Evolutionary conservation across 2,329 filamentous ascomycete species (phyloP), one percentile per base, ranked within the genome.

Genomic region (Botrytis deweyae): DNA sequence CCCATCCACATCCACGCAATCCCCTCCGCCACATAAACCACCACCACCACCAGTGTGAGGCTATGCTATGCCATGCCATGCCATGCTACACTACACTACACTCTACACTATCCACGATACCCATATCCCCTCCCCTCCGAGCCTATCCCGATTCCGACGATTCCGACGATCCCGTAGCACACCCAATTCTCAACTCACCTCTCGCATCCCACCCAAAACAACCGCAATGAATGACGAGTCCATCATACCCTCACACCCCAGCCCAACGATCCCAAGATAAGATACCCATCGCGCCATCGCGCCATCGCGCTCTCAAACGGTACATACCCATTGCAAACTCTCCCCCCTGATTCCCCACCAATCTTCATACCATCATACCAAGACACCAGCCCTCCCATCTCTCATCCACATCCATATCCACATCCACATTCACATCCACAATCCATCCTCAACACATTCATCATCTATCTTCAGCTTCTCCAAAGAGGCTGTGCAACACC

Each of bases 401-500:
- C 16, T 36, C 58, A 61, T 44, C 58, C 33, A 16, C 12, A 52
- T 42, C 40, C 12, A 42, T 14, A 42, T 14, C 14, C 40, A 33
- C 40, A 52, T 55, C 49, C 49, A 16, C 49, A 42, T 14, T 16
- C 40, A 33, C 40, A 52, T 55, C 49, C 49, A 16, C 49, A 55
- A 55, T 55, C n/a, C 52, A 55, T 58, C 52, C n/a, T 3, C 52
- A 29, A 25, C 22, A 36, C 33, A 40, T 12, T 20, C 6, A 18
- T 42, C 61, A 64, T 42, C 61, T n/a, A 64, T 42, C 61, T n/a
- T 63, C 61, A 64, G 62, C 62, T 64, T 42, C n/a, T n/a, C 16
- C 9, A 42, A 64, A 8, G 38, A 64, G 62, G 62, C 62, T 64
- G 40, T 64, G 38, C 38, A 63, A 42, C 62, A 12, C 7, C 40